Evolutionary conservation across 495 filamentous ascomycete species (phyloP).

Genomic region (Amphirosellinia nigrospora): DNA sequence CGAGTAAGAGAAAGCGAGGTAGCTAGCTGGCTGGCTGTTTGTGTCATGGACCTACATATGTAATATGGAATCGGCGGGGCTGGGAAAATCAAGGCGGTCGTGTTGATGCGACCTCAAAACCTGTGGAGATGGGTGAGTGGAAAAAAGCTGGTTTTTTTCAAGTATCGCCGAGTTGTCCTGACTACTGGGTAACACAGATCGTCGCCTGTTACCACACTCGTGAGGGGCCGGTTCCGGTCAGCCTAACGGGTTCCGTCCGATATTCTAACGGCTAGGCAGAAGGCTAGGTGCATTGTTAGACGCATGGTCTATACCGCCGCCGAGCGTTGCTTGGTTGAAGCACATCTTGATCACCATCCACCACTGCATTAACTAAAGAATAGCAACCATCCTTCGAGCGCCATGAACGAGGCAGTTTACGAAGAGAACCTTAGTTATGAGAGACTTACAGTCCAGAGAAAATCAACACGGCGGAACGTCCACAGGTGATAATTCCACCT

Average conservation of each 20-base stretch:
- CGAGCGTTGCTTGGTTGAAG: background rate
- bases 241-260: background rate
- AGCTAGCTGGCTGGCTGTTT: background rate
- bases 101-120: too few species aligned
- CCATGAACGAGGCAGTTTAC: too few species aligned
- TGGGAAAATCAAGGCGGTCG: background rate
- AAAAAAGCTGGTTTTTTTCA: background rate
- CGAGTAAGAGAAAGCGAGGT: background rate
- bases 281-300: background rate
- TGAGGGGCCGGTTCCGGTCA: slow-evolving; percentile 18
- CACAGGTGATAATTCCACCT: background rate
- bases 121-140: background rate
- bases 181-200: slow-evolving; percentile 15
- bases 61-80: background rate
- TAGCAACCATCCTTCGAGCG: too few species aligned
- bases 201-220: background rate
- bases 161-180: slow-evolving; percentile 10
- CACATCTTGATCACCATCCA: background rate
- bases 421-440: background rate
- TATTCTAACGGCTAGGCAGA: slow-evolving; percentile 17
- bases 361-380: background rate
- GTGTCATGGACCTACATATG: slow-evolving; percentile 4
- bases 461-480: background rate
- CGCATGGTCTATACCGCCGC: slow-evolving; percentile 3
- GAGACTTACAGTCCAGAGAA: background rate